Conservation (phyloP, 2,329 filamentous ascomycete species). For the Diaporthe ilicicola region DNA sequence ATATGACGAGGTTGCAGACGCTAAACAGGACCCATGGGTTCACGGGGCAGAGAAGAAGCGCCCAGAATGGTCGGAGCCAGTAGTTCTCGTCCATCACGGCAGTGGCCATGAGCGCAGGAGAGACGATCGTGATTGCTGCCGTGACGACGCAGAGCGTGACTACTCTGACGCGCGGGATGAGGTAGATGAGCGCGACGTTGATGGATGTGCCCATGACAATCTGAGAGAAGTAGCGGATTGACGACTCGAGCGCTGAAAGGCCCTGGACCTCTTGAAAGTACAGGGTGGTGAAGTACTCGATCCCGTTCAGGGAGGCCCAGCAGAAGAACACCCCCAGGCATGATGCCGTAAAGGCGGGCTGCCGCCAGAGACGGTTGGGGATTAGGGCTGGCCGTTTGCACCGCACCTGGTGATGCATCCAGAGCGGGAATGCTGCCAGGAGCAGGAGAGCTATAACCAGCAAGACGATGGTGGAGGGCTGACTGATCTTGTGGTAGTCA, state of each 20-base stretch:
- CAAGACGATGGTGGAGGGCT: conserved; percentile 52
- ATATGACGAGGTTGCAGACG: conserved; percentile 62
- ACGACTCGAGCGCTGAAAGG: conserved; percentile 54
- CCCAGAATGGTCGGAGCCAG: conserved; percentile 57
- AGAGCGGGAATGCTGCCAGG: conserved; percentile 60
- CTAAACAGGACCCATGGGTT: conserved; percentile 62
- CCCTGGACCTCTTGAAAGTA: conserved; percentile 60
- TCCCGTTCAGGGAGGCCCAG: conserved; percentile 55
- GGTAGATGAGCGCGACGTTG: conserved; percentile 46
- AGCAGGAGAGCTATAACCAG: conserved; percentile 52
- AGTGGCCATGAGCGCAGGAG: conserved; percentile 64
- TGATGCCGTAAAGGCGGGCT: conserved; percentile 61
- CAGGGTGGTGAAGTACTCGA: conserved; percentile 57
- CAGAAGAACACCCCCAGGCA: conserved; percentile 60
- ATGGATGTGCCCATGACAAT: conserved; percentile 30
- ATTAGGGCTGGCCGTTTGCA: conserved; percentile 62
- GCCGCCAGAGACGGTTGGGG: conserved; percentile 67
- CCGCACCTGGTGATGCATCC: conserved; percentile 61
- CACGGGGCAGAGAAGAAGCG: conserved; percentile 53
- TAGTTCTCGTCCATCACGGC: conserved; percentile 56
- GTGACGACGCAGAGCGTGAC: conserved; percentile 49
- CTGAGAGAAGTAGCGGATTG: conserved; percentile 57
- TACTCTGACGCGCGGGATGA: conserved; percentile 50
- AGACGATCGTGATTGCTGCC: conserved; percentile 52
- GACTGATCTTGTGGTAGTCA: conserved; percentile 47